A percentile compares a stretch with the other conserved stretches of the same genome.
Evolutionary conservation across 805 yeast species (phyloP).

Genomic region (Kluyveromyces lactis): DNA sequence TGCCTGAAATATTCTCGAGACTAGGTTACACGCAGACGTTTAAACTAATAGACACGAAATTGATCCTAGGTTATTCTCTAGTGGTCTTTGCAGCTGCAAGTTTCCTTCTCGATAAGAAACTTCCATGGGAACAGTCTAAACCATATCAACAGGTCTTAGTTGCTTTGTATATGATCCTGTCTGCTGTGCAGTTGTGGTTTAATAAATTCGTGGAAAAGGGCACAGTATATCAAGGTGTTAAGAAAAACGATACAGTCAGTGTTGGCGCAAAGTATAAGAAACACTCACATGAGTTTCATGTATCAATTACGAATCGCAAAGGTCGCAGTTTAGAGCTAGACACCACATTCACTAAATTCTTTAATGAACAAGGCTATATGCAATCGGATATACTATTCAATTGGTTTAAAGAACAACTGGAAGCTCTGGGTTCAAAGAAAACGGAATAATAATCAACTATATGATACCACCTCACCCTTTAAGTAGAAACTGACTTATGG

Average conservation of each 20-base stretch:
- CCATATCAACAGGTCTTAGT: slow-evolving; percentile 34
- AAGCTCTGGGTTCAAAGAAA: slow-evolving; percentile 31
- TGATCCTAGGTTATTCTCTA: slow-evolving; percentile 43
- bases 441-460: slow-evolving; percentile 26
- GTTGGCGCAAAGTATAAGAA: slow-evolving; percentile 31
- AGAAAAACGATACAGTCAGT: slow-evolving; percentile 25
- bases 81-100: slow-evolving; percentile 42
- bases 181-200: slow-evolving; percentile 33
- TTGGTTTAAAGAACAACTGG: slow-evolving; percentile 30
- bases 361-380: slow-evolving; percentile 36
- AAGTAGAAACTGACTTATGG: too few species aligned
- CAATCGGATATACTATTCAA: slow-evolving; percentile 33
- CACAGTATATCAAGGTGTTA: slow-evolving; percentile 37
- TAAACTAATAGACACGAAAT: slow-evolving; percentile 34
- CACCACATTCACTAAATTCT: slow-evolving; percentile 29
- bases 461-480: too few species aligned
- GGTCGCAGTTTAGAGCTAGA: slow-evolving; percentile 11
- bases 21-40: slow-evolving; percentile 19
- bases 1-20: slow-evolving; percentile 19
- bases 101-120: slow-evolving; percentile 43
- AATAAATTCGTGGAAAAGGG: slow-evolving; percentile 33
- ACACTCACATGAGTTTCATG: slow-evolving; percentile 38
- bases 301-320: slow-evolving; percentile 28
- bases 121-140: slow-evolving; percentile 35
- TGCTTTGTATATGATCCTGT: slow-evolving; percentile 33